phyloP scores from a whole-genome alignment of 306 rosid species.

The Fragaria ananassa region DNA sequence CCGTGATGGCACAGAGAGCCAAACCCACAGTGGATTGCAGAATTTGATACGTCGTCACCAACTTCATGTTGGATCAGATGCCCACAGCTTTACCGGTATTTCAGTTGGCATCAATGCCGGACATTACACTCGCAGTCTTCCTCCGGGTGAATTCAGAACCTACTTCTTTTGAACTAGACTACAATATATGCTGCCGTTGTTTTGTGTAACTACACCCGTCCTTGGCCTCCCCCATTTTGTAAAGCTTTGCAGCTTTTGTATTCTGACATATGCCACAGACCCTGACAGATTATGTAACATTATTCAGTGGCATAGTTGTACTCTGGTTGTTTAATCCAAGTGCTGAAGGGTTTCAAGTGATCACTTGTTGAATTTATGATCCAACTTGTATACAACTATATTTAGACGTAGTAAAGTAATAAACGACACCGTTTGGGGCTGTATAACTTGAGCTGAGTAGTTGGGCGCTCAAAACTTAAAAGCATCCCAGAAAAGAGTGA shows the following conservation, averaged over 20 bases:
- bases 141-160: neutral
- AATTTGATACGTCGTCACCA: neutral
- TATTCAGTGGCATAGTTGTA: neutral
- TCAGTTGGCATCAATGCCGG: neutral
- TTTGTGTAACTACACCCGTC: neutral
- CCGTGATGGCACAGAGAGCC: neutral
- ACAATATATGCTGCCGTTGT: neutral
- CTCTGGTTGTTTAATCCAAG: neutral
- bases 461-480: too few relatives aligned
- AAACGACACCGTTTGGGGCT: neutral
- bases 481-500: neutral
- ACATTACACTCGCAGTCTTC: neutral
- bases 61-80: slow-evolving; percentile 6
- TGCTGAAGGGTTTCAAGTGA: neutral
- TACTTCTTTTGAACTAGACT: neutral
- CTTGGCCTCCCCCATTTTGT: neutral
- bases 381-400: too few relatives aligned
- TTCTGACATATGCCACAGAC: neutral
- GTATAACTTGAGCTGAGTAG: neutral
- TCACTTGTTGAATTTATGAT: neutral
- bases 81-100: neutral
- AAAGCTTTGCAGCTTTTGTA: neutral
- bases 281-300: neutral
- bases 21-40: neutral
- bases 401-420: too few relatives aligned